Evolutionary conservation across 2,329 filamentous ascomycete genomes (phyloP).

Genomic region (Juglanconis oblonga): DNA sequence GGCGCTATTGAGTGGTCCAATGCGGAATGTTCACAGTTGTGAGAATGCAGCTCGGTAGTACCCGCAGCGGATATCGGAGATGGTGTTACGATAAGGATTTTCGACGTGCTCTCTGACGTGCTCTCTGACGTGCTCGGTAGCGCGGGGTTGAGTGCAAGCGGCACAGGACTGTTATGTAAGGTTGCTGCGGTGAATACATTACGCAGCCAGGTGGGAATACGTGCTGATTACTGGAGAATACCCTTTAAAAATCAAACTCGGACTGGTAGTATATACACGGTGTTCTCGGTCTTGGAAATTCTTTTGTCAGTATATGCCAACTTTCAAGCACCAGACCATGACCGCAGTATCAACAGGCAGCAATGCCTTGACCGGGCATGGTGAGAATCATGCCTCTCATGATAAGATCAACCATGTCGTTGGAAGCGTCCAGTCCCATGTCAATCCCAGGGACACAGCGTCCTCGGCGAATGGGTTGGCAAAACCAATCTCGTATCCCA

Average conservation of each 20-base stretch:
- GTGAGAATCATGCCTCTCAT: neutral
- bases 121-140: conserved; percentile 5
- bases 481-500: conserved; percentile 13
- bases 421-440: neutral
- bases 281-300: neutral
- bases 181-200: neutral
- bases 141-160: neutral
- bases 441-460: neutral
- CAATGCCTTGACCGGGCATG: neutral
- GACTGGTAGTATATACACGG: neutral
- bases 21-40: too few species aligned
- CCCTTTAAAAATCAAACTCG: too few species aligned
- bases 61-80: conserved; percentile 1
- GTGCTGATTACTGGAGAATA: neutral
- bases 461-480: neutral
- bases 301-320: neutral
- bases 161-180: neutral
- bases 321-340: neutral
- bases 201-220: neutral
- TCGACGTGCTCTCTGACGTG: conserved; percentile 18
- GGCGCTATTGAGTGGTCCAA: too few species aligned
- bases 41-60: too few species aligned
- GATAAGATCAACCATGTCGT: neutral
- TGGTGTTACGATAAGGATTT: conserved; percentile 13
- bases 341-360: neutral